Evolutionary conservation across 1,139 yeast genomes (phyloP), one percentile per base, ranked within the genome.

Genomic region (Hanseniaspora sp.): DNA sequence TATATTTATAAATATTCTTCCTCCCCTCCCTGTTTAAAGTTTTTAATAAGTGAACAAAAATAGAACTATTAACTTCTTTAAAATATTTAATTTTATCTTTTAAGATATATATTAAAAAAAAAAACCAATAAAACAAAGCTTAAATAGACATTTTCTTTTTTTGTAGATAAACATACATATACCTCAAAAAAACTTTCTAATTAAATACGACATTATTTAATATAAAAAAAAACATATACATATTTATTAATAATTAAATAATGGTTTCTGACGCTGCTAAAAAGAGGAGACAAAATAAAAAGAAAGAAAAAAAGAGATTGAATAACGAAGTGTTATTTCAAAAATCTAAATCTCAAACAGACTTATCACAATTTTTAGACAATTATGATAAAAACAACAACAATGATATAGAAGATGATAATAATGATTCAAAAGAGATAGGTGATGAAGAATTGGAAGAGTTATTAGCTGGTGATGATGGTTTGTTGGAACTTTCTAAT

Each of bases 251-350:
- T 23, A 23, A 3, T 28, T 12, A 6, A 40, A 42, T 29, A 13
- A 64, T 64, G 66, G 60, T 59, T n/a, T 59, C 65, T 40, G 67
- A 63, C 45, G 66, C 56, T 18, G 56, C 69, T 42, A 66, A 61
- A 58, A 64, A 60, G 57, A 62, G 61, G 56, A 65, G 63, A 56
- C 63, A 65, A 42, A 67, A 64, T 48, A 66, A 66, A 60, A 67
- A 66, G 59, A 65, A 64, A 59, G 60, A 60, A 33, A 66, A 57
- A 57, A 66, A 59, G 55, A 66, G 63, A 59, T 63, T 59, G 55
- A 65, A 65, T 57, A 65, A 63, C 54, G 62, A 61, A 30, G 56
- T 59, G 38, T 30, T 12, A 5, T 13, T 41, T 7, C 33, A 28
- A 41, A 7, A 15, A 7, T 49, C 53, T 28, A 43, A 51, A n/a